These are phyloP conservation scores for Cladosporium sp. DNA, from an alignment of 2,329 filamentous ascomycete species.

Conservation along the genomic window DNA sequence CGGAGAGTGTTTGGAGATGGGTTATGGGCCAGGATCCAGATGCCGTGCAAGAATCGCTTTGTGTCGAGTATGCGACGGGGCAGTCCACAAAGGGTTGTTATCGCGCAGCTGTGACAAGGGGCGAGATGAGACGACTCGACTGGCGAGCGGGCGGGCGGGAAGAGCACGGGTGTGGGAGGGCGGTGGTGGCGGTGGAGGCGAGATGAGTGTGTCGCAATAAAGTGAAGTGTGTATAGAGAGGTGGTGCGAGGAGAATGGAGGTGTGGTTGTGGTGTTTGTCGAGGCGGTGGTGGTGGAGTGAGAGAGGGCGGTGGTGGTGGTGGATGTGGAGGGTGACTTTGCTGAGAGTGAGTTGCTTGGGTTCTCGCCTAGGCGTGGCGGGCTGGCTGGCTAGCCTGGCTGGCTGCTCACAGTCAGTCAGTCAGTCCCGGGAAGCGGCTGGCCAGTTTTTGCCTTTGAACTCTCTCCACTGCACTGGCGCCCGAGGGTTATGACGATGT, in stretches of 20 bases:
- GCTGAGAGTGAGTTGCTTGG: no score
- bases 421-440: not conserved
- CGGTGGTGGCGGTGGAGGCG: not conserved
- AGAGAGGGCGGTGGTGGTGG: not conserved
- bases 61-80: slow-evolving; percentile 6
- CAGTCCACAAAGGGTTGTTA: slow-evolving; percentile 11
- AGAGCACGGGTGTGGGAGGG: not conserved
- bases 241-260: not conserved
- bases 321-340: no score
- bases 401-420: no score
- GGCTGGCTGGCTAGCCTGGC: no score
- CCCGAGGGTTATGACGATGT: not conserved
- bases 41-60: slow-evolving; percentile 3
- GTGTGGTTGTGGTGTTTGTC: no score
- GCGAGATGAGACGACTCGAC: slow-evolving; percentile 6
- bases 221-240: not conserved
- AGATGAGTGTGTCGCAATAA: not conserved
- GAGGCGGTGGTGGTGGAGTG: not conserved
- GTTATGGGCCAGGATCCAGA: no score
- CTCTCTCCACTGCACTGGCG: not conserved
- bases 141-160: not conserved
- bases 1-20: not conserved
- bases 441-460: not conserved
- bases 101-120: slow-evolving; percentile 1
- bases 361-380: not conserved